These are phyloP conservation scores for Gentiana straminea DNA, from an alignment of 257 asterid species.

Conservation along the genomic window DNA sequence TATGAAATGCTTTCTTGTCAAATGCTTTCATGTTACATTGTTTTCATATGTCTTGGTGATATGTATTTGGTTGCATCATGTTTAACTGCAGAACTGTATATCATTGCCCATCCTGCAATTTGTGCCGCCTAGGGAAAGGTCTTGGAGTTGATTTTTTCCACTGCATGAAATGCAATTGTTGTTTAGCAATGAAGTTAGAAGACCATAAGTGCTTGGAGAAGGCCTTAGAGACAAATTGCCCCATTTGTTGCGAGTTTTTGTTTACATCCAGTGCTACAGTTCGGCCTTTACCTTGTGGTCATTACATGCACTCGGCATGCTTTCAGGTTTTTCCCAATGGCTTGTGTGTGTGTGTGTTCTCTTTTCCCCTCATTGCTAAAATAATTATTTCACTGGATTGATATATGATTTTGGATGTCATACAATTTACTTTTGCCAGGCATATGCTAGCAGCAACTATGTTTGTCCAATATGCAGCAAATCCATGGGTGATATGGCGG, in stretches of 20 bases:
- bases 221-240: slow-evolving; percentile 38
- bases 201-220: slow-evolving; percentile 39
- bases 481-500: slow-evolving; percentile 47
- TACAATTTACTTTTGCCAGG: slow-evolving; percentile 13
- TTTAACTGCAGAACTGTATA: slow-evolving; percentile 24
- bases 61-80: neutral
- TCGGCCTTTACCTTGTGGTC: slow-evolving; percentile 39
- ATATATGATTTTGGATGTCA: slow-evolving; percentile 3
- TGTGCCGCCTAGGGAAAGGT: slow-evolving; percentile 41
- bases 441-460: slow-evolving; percentile 34
- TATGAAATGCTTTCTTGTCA: too few species aligned
- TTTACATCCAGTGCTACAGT: slow-evolving; percentile 37
- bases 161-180: slow-evolving; percentile 46
- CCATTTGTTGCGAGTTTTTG: slow-evolving; percentile 39
- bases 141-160: slow-evolving; percentile 37
- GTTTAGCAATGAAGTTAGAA: slow-evolving; percentile 25
- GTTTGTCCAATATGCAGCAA: slow-evolving; percentile 40
- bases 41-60: neutral
- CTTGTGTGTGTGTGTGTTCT: neutral
- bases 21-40: neutral
- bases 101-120: slow-evolving; percentile 44
- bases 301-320: slow-evolving; percentile 45
- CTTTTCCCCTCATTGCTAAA: neutral
- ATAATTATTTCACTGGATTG: neutral
- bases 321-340: slow-evolving; percentile 24